Evolutionary conservation across 306 rosid genomes (phyloP), one percentile per base, ranked within the genome.

Genomic region (Prunus mume): DNA sequence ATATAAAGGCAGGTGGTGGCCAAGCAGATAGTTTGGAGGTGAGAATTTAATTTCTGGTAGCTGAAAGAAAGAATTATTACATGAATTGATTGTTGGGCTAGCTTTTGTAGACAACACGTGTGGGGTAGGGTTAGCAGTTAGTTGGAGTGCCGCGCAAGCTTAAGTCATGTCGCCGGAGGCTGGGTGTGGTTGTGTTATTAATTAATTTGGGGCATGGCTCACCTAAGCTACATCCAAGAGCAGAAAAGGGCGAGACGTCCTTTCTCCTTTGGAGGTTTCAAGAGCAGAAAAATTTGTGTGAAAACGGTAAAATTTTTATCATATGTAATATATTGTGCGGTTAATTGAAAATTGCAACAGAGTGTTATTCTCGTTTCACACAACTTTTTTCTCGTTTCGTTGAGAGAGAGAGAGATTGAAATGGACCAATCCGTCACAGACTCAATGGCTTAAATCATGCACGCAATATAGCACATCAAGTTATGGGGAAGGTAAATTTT

Each of bases 401-500:
- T 14, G 2, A 6, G 9, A 38, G 65, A 60, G 28, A 27, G 30
- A 12, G 65, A 13, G 2, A 25, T 60, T 60, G 62, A 13, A 60
- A 60, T 60, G 65, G 34, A 25, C 13, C 15, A 13, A 27, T 60
- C 38, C 2, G 13, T 60, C 38, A 60, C 34, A 60, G 65, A 58
- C 24, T 28, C 69, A 32, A 50, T 27, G 73, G 28, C 77, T 52
- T 62, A 69, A 69, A 78, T 74, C 80, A 83, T 22, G 27, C 72
- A 20, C 22, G 27, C 72, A 18, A 52, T 12, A 38, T 6, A 38
- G 28, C 34, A 34, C 51, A 72, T 3, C 57, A 7, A 54, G 38
- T 85, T 83, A 77, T 73, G 71, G 93, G 93, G 89, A 91, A 88
- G 79, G 79, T 83, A 85, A 91, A 87, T 52, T 73, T 51, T 76